Base-by-base conservation (phyloP, 1,284 basidiomycete genomes). In the Fomitopsis pinicola region DNA sequence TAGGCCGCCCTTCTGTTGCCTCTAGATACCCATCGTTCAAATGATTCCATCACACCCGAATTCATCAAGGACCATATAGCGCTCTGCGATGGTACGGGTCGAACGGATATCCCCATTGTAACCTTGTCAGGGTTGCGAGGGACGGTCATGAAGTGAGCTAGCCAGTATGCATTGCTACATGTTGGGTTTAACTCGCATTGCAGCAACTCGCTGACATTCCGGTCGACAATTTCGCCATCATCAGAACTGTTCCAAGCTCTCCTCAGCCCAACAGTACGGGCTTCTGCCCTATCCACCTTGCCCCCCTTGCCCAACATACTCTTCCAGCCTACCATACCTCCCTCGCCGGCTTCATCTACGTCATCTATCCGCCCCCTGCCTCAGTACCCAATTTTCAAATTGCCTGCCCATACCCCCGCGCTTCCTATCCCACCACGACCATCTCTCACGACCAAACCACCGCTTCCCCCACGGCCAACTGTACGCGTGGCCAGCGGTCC, bases 81-180 rank as follows among this genome's bases (percentile, higher is more conserved):
- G 28, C 80, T 92, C 53, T 85, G 78, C 67, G 83, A 88, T 64
- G 77, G 76, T 12, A 68, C 78, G 0, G 78, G 80, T 10, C 72
- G 76, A 54, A 79, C 76, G 60, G 73, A 76, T 59, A 73, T 79
- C 22, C 80, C 84, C 40, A 74, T 93, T 14, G 81, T 94, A 6
- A 94, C 92, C 0, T 77, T 94, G 33, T 94, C 92, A 1, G 94
- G 94, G 10, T 75, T 96, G 22, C 79, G 94, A 44, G 93, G 92
- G 10, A 81, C 77, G 10, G 72, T 94, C 22, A 75, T 77, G 58
- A 78, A 80, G 88, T 89, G 45, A 57, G 55, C 53, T 9, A 12
- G 19, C 40, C n/a, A 9, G 14, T 42, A 33, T 30, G 38, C 28
- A 42, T 36, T 40, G 48, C 52, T 8, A 40, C 35, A 12, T 28